phyloP scores from a whole-genome alignment of 768 basidiomycete species.

The Chiua virens region DNA sequence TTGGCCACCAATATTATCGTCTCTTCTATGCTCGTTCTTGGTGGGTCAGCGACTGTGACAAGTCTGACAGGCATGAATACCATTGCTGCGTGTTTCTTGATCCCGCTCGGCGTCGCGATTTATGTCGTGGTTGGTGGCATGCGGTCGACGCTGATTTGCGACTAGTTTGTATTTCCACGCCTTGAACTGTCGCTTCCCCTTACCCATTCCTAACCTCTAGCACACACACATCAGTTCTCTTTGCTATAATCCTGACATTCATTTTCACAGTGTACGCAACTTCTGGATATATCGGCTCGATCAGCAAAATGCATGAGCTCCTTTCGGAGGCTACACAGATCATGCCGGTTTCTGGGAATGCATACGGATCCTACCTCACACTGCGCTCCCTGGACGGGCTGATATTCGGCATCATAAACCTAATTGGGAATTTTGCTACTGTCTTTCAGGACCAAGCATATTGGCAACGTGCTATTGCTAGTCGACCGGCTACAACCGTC shows the following conservation, averaged over 20 bases:
- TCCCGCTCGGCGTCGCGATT: slow-evolving; percentile 83
- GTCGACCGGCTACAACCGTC: slow-evolving; percentile 75
- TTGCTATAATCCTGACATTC: slow-evolving; percentile 78
- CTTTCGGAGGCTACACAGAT: slow-evolving; percentile 55
- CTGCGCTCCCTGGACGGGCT: slow-evolving; percentile 74
- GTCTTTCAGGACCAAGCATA: slow-evolving; percentile 76
- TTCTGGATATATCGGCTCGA: slow-evolving; percentile 76
- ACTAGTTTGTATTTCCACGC: slow-evolving; percentile 57
- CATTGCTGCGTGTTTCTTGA: slow-evolving; percentile 87
- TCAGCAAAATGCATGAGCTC: slow-evolving; percentile 74
- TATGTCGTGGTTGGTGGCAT: slow-evolving; percentile 88
- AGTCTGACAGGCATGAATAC: slow-evolving; percentile 89
- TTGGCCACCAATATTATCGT: slow-evolving; percentile 90
- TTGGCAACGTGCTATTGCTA: slow-evolving; percentile 92
- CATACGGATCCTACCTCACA: slow-evolving; percentile 81
- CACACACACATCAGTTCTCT: slow-evolving; percentile 84
- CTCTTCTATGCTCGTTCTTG: slow-evolving; percentile 80
- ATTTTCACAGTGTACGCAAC: slow-evolving; percentile 83
- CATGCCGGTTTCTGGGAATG: slow-evolving; percentile 76
- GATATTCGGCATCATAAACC: slow-evolving; percentile 85
- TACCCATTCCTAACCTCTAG: slow-evolving; percentile 35
- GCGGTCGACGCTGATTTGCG: slow-evolving; percentile 82
- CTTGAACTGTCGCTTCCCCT: not conserved
- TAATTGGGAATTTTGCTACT: slow-evolving; percentile 79
- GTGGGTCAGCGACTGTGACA: slow-evolving; percentile 85